These are phyloP conservation scores for Lentinula raphanica DNA, from an alignment of 768 basidiomycete genomes.

Conservation along the genomic window DNA sequence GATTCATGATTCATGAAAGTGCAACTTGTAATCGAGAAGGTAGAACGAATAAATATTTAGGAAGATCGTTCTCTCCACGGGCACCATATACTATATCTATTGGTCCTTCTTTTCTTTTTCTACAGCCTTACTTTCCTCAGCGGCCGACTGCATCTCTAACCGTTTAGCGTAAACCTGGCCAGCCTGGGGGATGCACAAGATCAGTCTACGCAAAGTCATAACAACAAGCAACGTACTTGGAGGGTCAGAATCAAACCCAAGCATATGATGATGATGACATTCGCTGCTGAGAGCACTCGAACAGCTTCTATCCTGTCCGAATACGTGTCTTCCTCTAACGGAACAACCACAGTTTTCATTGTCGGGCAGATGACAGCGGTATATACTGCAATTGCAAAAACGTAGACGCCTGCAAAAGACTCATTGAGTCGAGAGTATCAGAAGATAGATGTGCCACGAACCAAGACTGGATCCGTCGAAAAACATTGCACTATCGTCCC, in stretches of 20 bases:
- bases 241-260: slow-evolving; percentile 61
- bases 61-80: no score
- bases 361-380: slow-evolving; percentile 75
- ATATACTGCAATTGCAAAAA: slow-evolving; percentile 78
- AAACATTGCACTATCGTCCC: slow-evolving; percentile 92
- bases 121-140: background rate
- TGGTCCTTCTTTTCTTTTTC: slow-evolving; percentile 1
- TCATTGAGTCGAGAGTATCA: background rate
- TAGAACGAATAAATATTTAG: no score
- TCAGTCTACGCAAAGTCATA: slow-evolving; percentile 5
- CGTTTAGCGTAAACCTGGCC: slow-evolving; percentile 76
- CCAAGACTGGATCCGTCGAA: slow-evolving; percentile 90
- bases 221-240: slow-evolving; percentile 45
- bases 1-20: no score
- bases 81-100: no score
- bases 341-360: slow-evolving; percentile 69
- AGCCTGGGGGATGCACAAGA: slow-evolving; percentile 44
- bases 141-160: slow-evolving; percentile 15
- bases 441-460: slow-evolving; percentile 29
- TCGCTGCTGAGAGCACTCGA: slow-evolving; percentile 78
- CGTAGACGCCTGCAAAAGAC: slow-evolving; percentile 52
- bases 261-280: slow-evolving; percentile 72
- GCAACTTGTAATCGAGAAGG: no score
- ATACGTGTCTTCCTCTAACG: slow-evolving; percentile 50
- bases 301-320: slow-evolving; percentile 74